A percentile compares a stretch with the other conserved stretches of the same genome.
Evolutionary conservation across 257 asterid species (phyloP).

Genomic region (Fraxinus quadrangulata): DNA sequence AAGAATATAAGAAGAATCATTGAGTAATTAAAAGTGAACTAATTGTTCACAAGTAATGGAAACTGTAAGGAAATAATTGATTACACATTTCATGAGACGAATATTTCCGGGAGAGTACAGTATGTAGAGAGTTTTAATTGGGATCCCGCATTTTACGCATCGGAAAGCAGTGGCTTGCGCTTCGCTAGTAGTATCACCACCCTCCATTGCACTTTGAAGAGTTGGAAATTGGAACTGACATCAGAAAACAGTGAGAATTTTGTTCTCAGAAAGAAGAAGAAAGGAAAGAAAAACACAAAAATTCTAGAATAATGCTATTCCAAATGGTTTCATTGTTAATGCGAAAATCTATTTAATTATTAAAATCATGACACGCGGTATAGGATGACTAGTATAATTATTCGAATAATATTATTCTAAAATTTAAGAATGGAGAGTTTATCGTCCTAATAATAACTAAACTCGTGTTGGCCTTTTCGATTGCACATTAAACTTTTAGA

Average conservation of each 20-base stretch:
- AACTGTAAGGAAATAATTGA: not conserved
- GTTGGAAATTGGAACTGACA: not conserved
- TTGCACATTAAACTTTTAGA: no score
- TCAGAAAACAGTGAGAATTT: not conserved
- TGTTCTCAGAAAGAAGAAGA: not conserved
- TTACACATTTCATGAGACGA: conserved; percentile 88
- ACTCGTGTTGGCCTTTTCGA: no score
- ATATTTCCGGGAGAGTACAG: conserved; percentile 92
- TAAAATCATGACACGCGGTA: no score
- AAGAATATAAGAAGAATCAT: not conserved
- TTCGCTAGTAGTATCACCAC: conserved; percentile 25
- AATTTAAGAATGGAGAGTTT: no score
- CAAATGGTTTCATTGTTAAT: no score
- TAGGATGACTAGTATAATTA: no score
- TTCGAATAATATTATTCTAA: no score
- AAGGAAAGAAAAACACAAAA: no score
- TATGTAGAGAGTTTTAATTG: conserved; percentile 62
- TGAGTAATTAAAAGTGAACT: not conserved
- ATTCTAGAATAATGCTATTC: no score
- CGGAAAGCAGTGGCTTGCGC: conserved; percentile 35
- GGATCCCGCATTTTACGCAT: conserved; percentile 72
- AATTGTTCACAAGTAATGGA: not conserved
- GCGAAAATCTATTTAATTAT: no score
- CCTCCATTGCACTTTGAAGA: conserved; percentile 31
- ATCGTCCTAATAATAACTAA: no score